These are phyloP conservation scores for Epichloe baconii DNA, from an alignment of 2,329 filamentous ascomycete genomes.

Conservation along the genomic window DNA sequence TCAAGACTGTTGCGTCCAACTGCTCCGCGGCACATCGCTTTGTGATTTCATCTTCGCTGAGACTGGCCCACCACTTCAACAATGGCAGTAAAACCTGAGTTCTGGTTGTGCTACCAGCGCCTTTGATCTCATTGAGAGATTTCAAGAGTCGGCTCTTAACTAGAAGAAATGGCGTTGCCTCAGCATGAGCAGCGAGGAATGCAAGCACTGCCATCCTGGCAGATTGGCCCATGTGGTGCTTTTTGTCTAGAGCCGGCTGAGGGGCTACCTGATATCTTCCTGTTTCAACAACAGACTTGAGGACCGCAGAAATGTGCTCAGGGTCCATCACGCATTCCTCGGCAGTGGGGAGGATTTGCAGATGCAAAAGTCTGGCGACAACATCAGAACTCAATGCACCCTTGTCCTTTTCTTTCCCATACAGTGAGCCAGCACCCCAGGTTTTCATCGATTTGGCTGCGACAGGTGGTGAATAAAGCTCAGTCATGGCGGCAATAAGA, in stretches of 20 bases:
- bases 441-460: conserved; percentile 26
- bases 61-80: conserved; percentile 53
- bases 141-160: conserved; percentile 63
- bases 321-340: conserved; percentile 81
- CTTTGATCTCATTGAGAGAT: conserved; percentile 59
- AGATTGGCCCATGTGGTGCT: conserved; percentile 43
- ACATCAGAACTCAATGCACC: conserved; percentile 47
- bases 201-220: conserved; percentile 51
- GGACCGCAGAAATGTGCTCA: conserved; percentile 50
- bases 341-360: conserved; percentile 57
- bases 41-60: conserved; percentile 37
- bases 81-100: conserved; percentile 66
- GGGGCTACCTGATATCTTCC: conserved; percentile 25
- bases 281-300: conserved; percentile 32
- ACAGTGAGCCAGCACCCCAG: conserved; percentile 54
- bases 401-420: conserved; percentile 36
- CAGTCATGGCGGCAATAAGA: conserved; percentile 44
- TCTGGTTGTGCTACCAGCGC: conserved; percentile 54
- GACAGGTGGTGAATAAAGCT: conserved; percentile 28
- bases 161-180: conserved; percentile 51
- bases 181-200: conserved; percentile 62
- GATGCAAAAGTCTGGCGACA: conserved; percentile 46
- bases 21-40: conserved; percentile 27
- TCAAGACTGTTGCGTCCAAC: conserved; percentile 27
- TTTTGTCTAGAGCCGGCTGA: conserved; percentile 32